Percentiles rank a stretch among this genome's conserved stretches.
Conservation (phyloP, 805 yeast genomes). For the Candida ortonii region DNA sequence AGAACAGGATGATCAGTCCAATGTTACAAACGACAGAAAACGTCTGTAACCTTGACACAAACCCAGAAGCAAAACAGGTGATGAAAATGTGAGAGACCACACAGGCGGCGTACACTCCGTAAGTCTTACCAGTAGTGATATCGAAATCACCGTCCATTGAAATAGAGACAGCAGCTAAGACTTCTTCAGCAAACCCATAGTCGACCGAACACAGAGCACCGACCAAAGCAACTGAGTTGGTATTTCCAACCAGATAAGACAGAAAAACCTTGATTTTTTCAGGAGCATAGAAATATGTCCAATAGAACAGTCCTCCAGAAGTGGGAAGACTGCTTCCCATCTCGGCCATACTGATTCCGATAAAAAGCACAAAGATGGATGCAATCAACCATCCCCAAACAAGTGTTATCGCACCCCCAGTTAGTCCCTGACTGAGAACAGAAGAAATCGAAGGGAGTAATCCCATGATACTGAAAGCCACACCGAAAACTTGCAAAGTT, state of each 20-base stretch:
- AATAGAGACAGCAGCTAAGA: conserved; percentile 42
- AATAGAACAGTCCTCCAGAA: conserved; percentile 60
- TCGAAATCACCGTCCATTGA: conserved; percentile 39
- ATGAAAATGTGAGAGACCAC: conserved; percentile 36
- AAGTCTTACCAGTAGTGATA: conserved; percentile 37
- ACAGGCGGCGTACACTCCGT: conserved; percentile 46
- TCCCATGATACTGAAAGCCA: conserved; percentile 63
- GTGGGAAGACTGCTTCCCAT: conserved; percentile 61
- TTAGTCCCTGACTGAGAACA: conserved; percentile 51
- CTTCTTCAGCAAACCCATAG: conserved; percentile 44
- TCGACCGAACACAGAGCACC: conserved; percentile 43
- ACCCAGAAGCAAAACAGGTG: conserved; percentile 39
- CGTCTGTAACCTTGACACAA: conserved; percentile 40
- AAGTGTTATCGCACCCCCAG: conserved; percentile 55
- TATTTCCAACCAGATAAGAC: conserved; percentile 42
- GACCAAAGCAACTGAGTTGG: conserved; percentile 43
- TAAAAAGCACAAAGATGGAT: conserved; percentile 49
- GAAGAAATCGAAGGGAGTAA: conserved; percentile 64
- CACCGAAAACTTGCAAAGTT: conserved; percentile 55
- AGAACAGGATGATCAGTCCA: conserved; percentile 36
- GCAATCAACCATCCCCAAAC: conserved; percentile 50
- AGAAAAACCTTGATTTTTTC: conserved; percentile 36
- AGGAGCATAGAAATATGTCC: conserved; percentile 44
- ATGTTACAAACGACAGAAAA: conserved; percentile 39
- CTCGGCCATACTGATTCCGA: conserved; percentile 60